Conservation (phyloP, 2,329 filamentous ascomycete genomes). For the Dissoconium aciculare region DNA sequence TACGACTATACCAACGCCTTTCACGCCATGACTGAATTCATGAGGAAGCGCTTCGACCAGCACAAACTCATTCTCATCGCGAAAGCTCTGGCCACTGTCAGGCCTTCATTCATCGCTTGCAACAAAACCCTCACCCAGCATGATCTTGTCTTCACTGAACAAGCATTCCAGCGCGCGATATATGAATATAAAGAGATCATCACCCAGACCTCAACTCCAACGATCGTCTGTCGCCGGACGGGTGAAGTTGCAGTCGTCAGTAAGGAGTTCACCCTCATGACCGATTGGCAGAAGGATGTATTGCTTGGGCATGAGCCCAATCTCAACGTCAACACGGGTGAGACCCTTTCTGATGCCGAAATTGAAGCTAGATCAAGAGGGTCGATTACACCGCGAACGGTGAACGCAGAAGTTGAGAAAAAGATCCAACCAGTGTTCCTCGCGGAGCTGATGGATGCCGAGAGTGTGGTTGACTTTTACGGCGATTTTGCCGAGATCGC, state of each 20-base stretch:
- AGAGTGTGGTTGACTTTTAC: slow-evolving; percentile 86
- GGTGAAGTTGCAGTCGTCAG: slow-evolving; percentile 91
- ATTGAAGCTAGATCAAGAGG: slow-evolving; percentile 32
- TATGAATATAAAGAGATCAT: slow-evolving; percentile 91
- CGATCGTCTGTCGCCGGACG: slow-evolving; percentile 78
- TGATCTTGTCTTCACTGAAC: slow-evolving; percentile 94
- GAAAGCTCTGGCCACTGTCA: slow-evolving; percentile 73
- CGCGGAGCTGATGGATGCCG: slow-evolving; percentile 83
- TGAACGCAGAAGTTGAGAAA: slow-evolving; percentile 18
- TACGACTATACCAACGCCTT: slow-evolving; percentile 86
- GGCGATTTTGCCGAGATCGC: slow-evolving; percentile 88
- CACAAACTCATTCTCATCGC: slow-evolving; percentile 71
- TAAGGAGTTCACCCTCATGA: slow-evolving; percentile 91
- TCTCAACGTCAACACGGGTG: slow-evolving; percentile 67
- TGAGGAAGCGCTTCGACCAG: slow-evolving; percentile 62
- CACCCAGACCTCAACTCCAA: slow-evolving; percentile 74
- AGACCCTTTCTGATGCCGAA: not conserved
- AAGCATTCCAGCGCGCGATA: slow-evolving; percentile 82
- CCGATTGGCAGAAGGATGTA: slow-evolving; percentile 84
- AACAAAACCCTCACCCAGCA: slow-evolving; percentile 76
- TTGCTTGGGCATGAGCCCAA: slow-evolving; percentile 78
- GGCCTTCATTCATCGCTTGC: slow-evolving; percentile 84
- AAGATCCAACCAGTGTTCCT: slow-evolving; percentile 70
- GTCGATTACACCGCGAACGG: slow-evolving; percentile 32
- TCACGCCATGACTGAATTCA: slow-evolving; percentile 68